Conservation (phyloP, 805 yeast species). For the Isabelozyma rhagii region DNA sequence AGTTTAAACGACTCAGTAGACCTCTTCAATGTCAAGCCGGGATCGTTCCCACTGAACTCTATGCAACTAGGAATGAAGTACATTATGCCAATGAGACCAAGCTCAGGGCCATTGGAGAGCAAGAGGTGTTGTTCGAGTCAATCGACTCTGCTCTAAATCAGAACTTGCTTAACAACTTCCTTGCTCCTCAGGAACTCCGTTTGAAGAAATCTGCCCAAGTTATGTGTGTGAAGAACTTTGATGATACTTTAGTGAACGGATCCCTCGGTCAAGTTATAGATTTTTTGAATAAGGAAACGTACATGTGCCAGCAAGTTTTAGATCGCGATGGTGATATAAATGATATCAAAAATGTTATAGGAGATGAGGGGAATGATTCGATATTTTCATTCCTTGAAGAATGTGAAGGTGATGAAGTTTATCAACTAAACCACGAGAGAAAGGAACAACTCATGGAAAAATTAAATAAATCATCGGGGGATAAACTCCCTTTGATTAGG, state of each 20-base stretch:
- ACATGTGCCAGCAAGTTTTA: slow-evolving; percentile 17
- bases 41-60: slow-evolving; percentile 71
- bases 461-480: slow-evolving; percentile 44
- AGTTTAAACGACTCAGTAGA: slow-evolving; percentile 53
- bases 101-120: slow-evolving; percentile 45
- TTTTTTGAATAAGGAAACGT: slow-evolving; percentile 44
- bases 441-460: slow-evolving; percentile 45
- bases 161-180: slow-evolving; percentile 50
- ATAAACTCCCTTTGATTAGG: slow-evolving; percentile 69
- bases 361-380: slow-evolving; percentile 26
- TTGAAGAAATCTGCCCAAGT: slow-evolving; percentile 77
- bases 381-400: slow-evolving; percentile 47
- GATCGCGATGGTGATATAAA: slow-evolving; percentile 8
- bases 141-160: slow-evolving; percentile 55
- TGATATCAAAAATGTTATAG: slow-evolving; percentile 14
- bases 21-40: slow-evolving; percentile 51
- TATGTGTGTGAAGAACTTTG: slow-evolving; percentile 76
- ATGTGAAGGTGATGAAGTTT: not conserved
- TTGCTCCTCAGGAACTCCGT: slow-evolving; percentile 56
- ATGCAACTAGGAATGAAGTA: slow-evolving; percentile 69
- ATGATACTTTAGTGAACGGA: slow-evolving; percentile 72
- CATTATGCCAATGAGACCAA: slow-evolving; percentile 58
- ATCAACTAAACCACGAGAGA: slow-evolving; percentile 34
- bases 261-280: slow-evolving; percentile 68
- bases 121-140: slow-evolving; percentile 42